Evolutionary conservation across 2,329 filamentous ascomycete genomes (phyloP).

Genomic region (Lachnellula willkommii): DNA sequence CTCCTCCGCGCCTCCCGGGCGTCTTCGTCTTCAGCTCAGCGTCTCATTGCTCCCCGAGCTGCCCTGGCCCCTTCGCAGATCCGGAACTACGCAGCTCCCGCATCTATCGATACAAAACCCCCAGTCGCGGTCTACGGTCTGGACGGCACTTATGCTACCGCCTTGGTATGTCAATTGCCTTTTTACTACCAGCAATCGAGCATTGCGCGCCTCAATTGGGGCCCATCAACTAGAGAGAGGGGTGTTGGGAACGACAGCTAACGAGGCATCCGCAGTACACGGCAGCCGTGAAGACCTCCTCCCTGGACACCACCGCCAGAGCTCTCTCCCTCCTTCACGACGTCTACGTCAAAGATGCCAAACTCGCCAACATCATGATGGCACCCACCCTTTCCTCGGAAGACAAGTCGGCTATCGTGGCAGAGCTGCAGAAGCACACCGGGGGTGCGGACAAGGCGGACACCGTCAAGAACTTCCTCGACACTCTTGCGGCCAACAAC

Average conservation of each 20-base stretch:
- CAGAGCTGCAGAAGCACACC: constrained; percentile 81
- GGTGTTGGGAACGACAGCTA: constrained; percentile 5
- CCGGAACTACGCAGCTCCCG: constrained; percentile 70
- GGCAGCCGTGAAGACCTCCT: constrained; percentile 80
- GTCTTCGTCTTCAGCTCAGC: constrained; percentile 24
- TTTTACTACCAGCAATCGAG: not conserved
- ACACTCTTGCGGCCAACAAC: constrained; percentile 93
- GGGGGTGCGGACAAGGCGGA: constrained; percentile 64
- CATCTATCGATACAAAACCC: constrained; percentile 63
- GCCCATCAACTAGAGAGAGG: not conserved
- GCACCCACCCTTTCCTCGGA: constrained; percentile 71
- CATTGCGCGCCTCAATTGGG: constrained; percentile 3
- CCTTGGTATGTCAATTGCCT: constrained; percentile 67
- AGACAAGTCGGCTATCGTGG: constrained; percentile 83
- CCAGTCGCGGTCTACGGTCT: constrained; percentile 90
- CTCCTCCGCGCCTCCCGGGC: constrained; percentile 29
- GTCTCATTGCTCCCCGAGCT: constrained; percentile 29
- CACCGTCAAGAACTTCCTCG: constrained; percentile 90
- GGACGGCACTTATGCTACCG: constrained; percentile 97
- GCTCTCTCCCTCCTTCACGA: constrained; percentile 66
- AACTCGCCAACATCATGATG: constrained; percentile 69
- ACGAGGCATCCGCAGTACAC: constrained; percentile 65
- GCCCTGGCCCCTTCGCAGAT: constrained; percentile 55
- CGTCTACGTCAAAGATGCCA: constrained; percentile 75
- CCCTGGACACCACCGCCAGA: constrained; percentile 80